Evolutionary conservation across 2,329 filamentous ascomycete genomes (phyloP).

Genomic region (Phialophora chinensis): DNA sequence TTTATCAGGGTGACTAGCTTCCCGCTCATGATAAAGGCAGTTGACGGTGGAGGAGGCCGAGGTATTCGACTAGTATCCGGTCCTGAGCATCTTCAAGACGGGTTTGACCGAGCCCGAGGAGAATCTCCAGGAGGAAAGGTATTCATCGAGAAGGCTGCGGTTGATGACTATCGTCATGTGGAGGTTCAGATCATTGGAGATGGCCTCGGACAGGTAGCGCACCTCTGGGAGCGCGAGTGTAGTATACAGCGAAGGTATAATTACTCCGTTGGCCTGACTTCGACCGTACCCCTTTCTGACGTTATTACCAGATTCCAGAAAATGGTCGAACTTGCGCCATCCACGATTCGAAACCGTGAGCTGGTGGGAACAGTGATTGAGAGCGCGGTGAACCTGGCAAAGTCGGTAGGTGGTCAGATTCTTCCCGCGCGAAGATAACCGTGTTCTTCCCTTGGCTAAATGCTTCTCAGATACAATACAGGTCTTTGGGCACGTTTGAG

Average conservation of each 20-base stretch:
- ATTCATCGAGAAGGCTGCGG: constrained; percentile 52
- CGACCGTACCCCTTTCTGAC: constrained; percentile 48
- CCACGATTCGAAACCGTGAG: constrained; percentile 44
- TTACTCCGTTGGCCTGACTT: constrained; percentile 59
- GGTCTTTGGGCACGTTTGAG: constrained; percentile 67
- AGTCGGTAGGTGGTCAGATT: too few relatives aligned
- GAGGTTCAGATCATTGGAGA: constrained; percentile 60
- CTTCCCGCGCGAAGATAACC: too few relatives aligned
- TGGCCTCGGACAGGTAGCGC: constrained; percentile 49
- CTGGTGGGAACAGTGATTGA: constrained; percentile 36
- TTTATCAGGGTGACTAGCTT: constrained; percentile 38
- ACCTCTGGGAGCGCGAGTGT: constrained; percentile 57
- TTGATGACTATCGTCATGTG: constrained; percentile 53
- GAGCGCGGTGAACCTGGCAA: too few relatives aligned
- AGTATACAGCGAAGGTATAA: constrained; percentile 56
- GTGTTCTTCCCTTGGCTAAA: too few relatives aligned
- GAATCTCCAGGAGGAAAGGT: constrained; percentile 52
- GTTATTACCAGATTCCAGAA: constrained; percentile 31
- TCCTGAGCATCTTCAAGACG: constrained; percentile 41
- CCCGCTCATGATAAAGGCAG: constrained; percentile 57
- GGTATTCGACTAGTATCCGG: constrained; percentile 51
- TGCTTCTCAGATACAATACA: constrained; percentile 47
- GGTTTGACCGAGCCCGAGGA: constrained; percentile 48
- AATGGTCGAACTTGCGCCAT: too few relatives aligned
- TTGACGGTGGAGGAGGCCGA: constrained; percentile 56